Base-by-base conservation (phyloP, 495 filamentous ascomycete genomes). In the Aspergillus indologenus region DNA sequence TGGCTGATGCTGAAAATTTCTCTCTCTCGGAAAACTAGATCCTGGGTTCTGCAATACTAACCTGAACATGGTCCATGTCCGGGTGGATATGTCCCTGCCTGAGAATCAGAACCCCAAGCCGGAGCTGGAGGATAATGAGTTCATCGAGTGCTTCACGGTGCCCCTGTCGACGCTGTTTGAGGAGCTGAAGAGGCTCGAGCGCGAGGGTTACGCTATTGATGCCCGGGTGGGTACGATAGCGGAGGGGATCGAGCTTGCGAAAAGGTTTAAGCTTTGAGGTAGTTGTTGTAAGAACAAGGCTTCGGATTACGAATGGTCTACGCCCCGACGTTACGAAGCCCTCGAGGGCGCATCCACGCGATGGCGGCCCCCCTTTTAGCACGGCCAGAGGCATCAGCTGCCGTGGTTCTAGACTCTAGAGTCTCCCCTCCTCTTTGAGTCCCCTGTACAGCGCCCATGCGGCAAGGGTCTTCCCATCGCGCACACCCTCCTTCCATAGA, bases 31-130 rank as follows among this genome's bases (percentile, higher is more conserved):
- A 20, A 17, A 23, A 52, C 6, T 51, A 85, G 83, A 85, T 63
- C 81, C 83, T 1, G 91, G 91, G 17, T 93, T 96, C 75, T 93
- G 90, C 71, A 95, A 92, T 66, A 92, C 91, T 24, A 96, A 93
- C 69, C 79, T 91, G 20, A 83, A 86, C 46, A 87, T 96, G 80
- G 85, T 96, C 18, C 89, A 93, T 63, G 85, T 96, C 17, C 84
- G 79, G 5, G 81, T 96, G 56, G 90, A 96, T 71, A 85, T 90
- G 80, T 82, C 74, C 14, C 69, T 84, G 11, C 83, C 87, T 0
- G 85, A 84, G 54, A 91, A 93, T 62, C 83, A 85, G 58, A 78
- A 86, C 56, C 87, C 84, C 1, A 81, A 85, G 63, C 87, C 90
- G 3, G 77, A 91, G 61, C 79, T 96, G 1, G 91, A 96, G 57